Evolutionary conservation across 352 stramenopile genomes (phyloP).

Genomic region (Globisporangium cederbergense): DNA sequence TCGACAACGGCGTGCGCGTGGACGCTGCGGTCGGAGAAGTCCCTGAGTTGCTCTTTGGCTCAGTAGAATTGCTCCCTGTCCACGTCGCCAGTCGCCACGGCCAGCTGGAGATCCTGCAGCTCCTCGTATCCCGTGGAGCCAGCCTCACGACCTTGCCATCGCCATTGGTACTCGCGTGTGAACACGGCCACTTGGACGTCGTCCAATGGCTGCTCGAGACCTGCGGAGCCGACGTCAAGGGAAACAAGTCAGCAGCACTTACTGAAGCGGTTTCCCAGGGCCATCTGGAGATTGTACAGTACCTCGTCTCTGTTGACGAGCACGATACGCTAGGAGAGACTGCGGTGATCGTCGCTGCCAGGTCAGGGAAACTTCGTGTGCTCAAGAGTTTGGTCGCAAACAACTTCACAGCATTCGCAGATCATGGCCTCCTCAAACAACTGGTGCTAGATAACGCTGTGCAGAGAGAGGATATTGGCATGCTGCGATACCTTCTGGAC

Average conservation of each 20-base stretch:
- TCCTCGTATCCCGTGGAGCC: background rate
- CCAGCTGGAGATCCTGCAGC: background rate
- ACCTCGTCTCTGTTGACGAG: background rate
- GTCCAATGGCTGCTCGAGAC: slow-evolving; percentile 1
- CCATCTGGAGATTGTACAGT: background rate
- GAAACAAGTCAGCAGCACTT: no score
- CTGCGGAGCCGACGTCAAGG: background rate
- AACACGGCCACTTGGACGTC: background rate
- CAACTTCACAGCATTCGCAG: background rate
- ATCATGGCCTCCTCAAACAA: background rate
- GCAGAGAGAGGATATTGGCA: background rate
- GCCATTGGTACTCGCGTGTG: background rate
- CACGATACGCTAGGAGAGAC: no score
- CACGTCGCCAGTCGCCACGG: background rate
- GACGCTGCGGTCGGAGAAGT: background rate
- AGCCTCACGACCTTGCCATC: background rate
- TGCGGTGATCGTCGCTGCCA: background rate
- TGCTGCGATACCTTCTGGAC: background rate
- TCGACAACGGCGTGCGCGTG: background rate
- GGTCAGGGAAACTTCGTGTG: background rate
- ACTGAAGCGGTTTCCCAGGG: background rate
- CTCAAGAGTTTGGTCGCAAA: background rate
- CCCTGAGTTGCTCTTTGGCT: background rate
- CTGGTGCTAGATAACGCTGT: background rate
- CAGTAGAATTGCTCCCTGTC: background rate